Base-by-base conservation (phyloP, 108 stramenopile genomes). In the Nitzschia palea region DNA sequence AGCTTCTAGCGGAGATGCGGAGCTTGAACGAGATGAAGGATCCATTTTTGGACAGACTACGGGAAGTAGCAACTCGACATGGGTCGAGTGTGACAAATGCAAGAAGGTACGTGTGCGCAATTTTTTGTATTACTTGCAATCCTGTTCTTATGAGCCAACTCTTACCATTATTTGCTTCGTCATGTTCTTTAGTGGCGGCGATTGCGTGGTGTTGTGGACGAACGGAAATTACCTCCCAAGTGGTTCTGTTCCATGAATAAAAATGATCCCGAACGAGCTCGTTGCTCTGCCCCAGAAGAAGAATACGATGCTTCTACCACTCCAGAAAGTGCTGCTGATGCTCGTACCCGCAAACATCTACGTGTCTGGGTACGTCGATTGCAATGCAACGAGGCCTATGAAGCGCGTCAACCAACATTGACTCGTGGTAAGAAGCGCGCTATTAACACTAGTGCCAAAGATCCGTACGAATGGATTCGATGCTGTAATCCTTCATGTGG, bases 11-110 rank as follows among this genome's bases (percentile, higher is more conserved):
- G 66, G 44, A 15, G 77, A 77, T 26, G 64, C 67, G 0, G 76
- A 59, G 6, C 30, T 65, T 37, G 87, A 83, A 9, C 73, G 78
- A 9, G 88, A 88, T 32, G 89, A 87, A 67, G 85, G 80, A 37
- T 89, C 87, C 4, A 94, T 94, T 45, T 94, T 91, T 71, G 90
- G 90, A 20, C 90, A 90, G 51, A 91, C 93, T 37, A 73, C 85
- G 14, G 93, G 93, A 30, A 40, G 78, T 14, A 83, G 73, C 73
- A 89, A 94, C 65, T 80, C 87, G 23, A 91, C 90, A 43, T 94
- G 93, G 93, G 93, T 94, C 17, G 85, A 91, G 64, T 94, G 93
- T 67, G 93, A 94, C 81, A 87, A 84, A 44, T 94, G 93, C 73
- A 88, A 91, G 62, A 94, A 94, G 83, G 86, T 87, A 36, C 65